Evolutionary conservation across 2,329 filamentous ascomycete species (phyloP), one percentile per base, ranked within the genome.

Genomic region (Pseudovirgaria hyperparasitica): DNA sequence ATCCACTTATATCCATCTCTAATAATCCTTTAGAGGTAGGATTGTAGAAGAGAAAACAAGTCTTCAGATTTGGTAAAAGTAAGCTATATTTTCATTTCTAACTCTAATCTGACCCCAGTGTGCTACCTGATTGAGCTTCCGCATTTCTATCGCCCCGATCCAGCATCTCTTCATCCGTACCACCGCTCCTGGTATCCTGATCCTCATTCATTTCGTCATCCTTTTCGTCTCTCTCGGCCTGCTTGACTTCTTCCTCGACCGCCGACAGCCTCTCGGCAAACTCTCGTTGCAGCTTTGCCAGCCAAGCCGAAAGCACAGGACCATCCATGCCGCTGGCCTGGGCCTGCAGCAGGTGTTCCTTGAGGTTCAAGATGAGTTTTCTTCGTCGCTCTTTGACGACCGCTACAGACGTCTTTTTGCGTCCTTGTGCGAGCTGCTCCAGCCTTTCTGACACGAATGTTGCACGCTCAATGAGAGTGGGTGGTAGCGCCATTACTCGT

Each of bases 251-350:
- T n/a, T 46, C 46, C 23, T 81, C 72, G 16, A 85, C 68, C 2
- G 63, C 65, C 13, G 70, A 65, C 81, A 92, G 86, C 6, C 70
- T 61, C 4, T 62, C 40, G 6, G 80, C 64, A 42, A 93, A 93
- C 28, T 92, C 81, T 25, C 67, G 67, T 46, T 87, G 82, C 9
- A 90, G 50, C 33, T 66, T 67, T 29, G 55, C 60, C 23, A 90
- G 51, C 65, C 81, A 85, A 23, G 57, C 59, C 12, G 60, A 56
- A 16, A 93, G 54, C 0, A 70, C 62, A 2, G 67, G 63, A 1
- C 76, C 71, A 17, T 76, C 63, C 62, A 86, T 76, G 0, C 59
- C 62, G 0, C 77, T 76, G 10, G 72, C 62, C 2, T 63, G 58
- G 1, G 79, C 76, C 32, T 90, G 78, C 9, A 69, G 48, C 15